Conservation (phyloP, 2,329 filamentous ascomycete genomes). For the Cytospora schulzeri region DNA sequence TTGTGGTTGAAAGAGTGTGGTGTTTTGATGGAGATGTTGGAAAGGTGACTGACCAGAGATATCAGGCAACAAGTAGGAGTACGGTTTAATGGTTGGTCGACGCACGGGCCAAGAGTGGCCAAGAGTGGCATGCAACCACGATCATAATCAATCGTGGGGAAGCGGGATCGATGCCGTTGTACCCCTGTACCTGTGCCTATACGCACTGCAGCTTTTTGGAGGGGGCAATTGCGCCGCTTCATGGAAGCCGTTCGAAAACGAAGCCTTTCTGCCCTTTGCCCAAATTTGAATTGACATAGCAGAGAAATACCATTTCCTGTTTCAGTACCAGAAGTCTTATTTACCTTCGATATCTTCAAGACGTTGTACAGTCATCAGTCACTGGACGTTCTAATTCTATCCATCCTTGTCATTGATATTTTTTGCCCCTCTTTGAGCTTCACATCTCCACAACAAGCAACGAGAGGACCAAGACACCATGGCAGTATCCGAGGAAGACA, state of each 20-base stretch:
- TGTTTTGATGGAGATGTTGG: not conserved
- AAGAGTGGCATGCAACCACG: not conserved
- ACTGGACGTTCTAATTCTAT: not conserved
- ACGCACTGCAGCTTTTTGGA: constrained; percentile 11
- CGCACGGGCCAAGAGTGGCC: constrained; percentile 16
- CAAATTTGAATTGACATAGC: not conserved
- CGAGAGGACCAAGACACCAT: constrained; percentile 11
- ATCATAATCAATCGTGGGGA: constrained; percentile 8
- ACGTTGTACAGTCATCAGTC: not conserved
- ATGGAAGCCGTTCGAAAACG: constrained; percentile 20
- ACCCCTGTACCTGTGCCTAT: constrained; percentile 15
- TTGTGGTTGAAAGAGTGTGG: not conserved
- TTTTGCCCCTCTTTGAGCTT: constrained; percentile 12
- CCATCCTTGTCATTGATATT: constrained; percentile 5
- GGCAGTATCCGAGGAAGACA: constrained; percentile 50
- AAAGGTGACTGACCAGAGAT: not conserved
- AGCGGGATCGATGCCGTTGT: constrained; percentile 15
- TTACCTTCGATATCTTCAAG: not conserved
- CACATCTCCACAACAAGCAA: constrained; percentile 9
- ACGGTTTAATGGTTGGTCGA: not conserved
- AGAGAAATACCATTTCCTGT: not conserved
- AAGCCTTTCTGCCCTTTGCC: constrained; percentile 11
- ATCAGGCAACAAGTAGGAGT: not conserved
- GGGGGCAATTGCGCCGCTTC: constrained; percentile 19
- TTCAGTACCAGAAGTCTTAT: not conserved